Base-by-base conservation (phyloP, 2,329 filamentous ascomycete species). In the Thelonectria olida region DNA sequence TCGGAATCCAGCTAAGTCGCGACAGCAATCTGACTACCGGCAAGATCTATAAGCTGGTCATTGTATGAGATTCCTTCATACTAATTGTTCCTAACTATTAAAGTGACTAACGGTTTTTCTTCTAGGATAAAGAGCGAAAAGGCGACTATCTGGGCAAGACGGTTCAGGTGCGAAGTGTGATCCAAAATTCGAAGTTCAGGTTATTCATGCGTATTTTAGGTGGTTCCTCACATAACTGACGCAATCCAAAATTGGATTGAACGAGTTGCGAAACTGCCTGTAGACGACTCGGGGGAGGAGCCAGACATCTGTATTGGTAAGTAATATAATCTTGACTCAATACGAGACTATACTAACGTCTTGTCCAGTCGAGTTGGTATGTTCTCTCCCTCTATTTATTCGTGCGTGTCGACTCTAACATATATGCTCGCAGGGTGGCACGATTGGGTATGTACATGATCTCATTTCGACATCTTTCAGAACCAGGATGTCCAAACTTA, bases 21-120 rank as follows among this genome's bases (percentile, higher is more conserved):
- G 93, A 97, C 70, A 93, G 95, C 82, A 98, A 98, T 79, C 97
- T 99, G 79, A 99, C 96, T 4, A 97, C 95, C 6, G 96, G 96
- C 74, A 97, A 98, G 82, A 93, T 98, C 69, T 98, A 97, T 80
- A 85, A 92, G 73, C 88, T 91, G 72, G 94, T 97, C 54, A 93
- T 97, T 71, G 85, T 90, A 74, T 83, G 85, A 52, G 38, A 44
- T 19, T n/a, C n/a, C n/a, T n/a, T n/a, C 45, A n/a, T 12, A 34
- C 4, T 28, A 20, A 59, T 28, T 5, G 8, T 8, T 3, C 19
- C 5, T n/a, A 12, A 25, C 20, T 5, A n/a, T 34, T 15, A 10
- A 42, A 20, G 23, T 41, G 20, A 34, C 31, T 34, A 27, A 27
- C 25, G 31, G 15, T 15, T 22, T 54, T n/a, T 19, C 49, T 7